Evolutionary conservation across 176 grass and related monocot genomes (phyloP), one percentile per base, ranked within the genome.

Genomic region (Miscanthus lutarioriparius): DNA sequence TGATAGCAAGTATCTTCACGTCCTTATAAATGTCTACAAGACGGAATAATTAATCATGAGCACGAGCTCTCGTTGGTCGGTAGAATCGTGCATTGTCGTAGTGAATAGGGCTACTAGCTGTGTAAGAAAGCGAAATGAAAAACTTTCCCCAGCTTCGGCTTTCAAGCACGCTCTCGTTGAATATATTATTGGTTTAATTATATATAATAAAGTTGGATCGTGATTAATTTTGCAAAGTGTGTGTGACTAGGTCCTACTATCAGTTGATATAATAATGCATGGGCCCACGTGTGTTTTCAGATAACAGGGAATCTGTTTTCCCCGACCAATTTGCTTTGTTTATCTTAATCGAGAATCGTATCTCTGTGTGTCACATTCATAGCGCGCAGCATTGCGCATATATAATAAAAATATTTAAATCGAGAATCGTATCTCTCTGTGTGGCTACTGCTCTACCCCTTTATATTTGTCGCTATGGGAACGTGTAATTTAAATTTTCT

Each of bases 1-100:
- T 89, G 83, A 89, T 77, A 66, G 23, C 78, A 17, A 71, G 40
- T 77, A 82, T 81, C 78, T 72, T 77, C 78, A 63, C 64, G 88
- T 86, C 70, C 53, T 72, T 89, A 85, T 33, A 78, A 71, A 85
- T 27, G 72, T 49, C 87, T 76, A 43, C 69, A 59, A 59, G 69
- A 13, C 8, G 64, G 49, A 81, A 71, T 64, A 70, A 81, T 81
- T 23, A 61, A 25, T 61, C 56, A 61, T 61, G 56, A 61, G 56
- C 61, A 70, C 33, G 87, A 15, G 38, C 17, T 64, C 27, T 44
- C 32, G 72, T 10, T 80, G 67, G 48, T 13, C 6, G 70, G 23
- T n/a, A 40, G 69, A 75, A 28, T 7, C 47, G 23, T 75, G 38
- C 43, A 30, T 32, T 80, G 61, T 32, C 48, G 33, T 82, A 48